Evolutionary conservation across 768 basidiomycete species (phyloP), one percentile per base, ranked within the genome.

Genomic region (Punctularia strigosozonata): DNA sequence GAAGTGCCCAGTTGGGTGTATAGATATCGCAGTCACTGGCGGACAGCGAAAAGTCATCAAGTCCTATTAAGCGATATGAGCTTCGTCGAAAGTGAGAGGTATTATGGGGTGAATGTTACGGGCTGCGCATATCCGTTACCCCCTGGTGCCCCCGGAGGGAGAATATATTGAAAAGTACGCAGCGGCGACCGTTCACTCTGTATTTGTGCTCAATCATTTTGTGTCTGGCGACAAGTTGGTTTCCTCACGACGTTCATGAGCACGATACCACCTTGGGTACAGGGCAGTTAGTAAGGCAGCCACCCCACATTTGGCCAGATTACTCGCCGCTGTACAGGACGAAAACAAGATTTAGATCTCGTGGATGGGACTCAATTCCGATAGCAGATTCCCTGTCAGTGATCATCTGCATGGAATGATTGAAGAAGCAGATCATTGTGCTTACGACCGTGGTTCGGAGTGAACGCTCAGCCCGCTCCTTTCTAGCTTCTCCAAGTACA

Each of bases 101-200:
- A n/a, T 5, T 31, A 25, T 25, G 18, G 31, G 6, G 32, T 24
- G 7, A 37, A n/a, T 32, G 68, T 55, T 46, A 82, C 82, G 20
- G 62, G 60, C 40, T 65, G 59, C 12, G 62, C 56, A 54, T 81
- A 83, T 8, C 77, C 77, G 18, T 63, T 59, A 3, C 86, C 86
- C 38, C 87, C 88, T 3, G 84, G 82, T 5, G 88, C 84, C 25
- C 89, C 88, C 4, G 88, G 83, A 17, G 80, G 74, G 4, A 89
- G 51, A 4, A 74, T 58, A 35, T 83, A 62, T 53, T 86, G 83
- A 51, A 79, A 91, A 7, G 68, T 73, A 30, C 75, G 68, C 10
- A 75, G 45, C 3, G 69, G 69, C 34, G 61, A 66, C 19, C 64
- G 67, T 50, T 74, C 63, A 21, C 58, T 74, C 66, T 45, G 63